A percentile compares a stretch with the other conserved stretches of the same genome.
Evolutionary conservation across 768 basidiomycete genomes (phyloP).

Genomic region (Suillus ampliporus): DNA sequence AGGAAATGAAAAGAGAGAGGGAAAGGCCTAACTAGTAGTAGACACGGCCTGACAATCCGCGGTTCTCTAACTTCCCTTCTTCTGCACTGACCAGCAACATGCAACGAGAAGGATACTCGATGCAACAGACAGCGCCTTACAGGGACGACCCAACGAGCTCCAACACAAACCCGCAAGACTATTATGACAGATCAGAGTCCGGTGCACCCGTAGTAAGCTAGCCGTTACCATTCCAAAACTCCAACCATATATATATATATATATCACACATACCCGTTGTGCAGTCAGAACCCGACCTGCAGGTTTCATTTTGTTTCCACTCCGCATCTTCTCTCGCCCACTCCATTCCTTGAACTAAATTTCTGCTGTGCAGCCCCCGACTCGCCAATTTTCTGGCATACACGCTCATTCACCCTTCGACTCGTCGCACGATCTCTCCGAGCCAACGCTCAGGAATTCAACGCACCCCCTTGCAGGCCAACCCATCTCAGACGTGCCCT

Average conservation of each 20-base stretch:
- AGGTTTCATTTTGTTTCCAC: neutral
- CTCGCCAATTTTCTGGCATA: constrained; percentile 38
- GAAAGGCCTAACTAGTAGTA: neutral
- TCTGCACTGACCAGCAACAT: neutral
- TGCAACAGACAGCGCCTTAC: constrained; percentile 31
- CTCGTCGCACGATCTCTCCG: constrained; percentile 25
- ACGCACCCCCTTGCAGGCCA: constrained; percentile 29
- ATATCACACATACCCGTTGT: neutral
- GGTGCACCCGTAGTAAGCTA: constrained; percentile 20
- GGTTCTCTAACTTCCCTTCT: neutral
- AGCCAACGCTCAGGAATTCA: constrained; percentile 29
- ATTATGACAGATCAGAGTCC: constrained; percentile 33
- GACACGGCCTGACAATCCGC: too few relatives aligned
- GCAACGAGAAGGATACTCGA: constrained; percentile 15
- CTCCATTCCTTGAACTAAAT: constrained; percentile 10
- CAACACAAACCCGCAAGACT: constrained; percentile 33
- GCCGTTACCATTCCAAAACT: constrained; percentile 11
- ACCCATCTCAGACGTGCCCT: constrained; percentile 25
- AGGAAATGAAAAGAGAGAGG: neutral
- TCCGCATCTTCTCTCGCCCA: neutral
- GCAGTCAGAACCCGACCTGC: too few relatives aligned
- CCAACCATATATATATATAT: constrained; percentile 14
- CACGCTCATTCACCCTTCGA: constrained; percentile 42
- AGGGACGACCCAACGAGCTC: constrained; percentile 22
- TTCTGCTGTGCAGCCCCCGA: constrained; percentile 39